These are phyloP conservation scores for Circinella minor DNA, from an alignment of 371 early-diverging fungal species.

Conservation along the genomic window DNA sequence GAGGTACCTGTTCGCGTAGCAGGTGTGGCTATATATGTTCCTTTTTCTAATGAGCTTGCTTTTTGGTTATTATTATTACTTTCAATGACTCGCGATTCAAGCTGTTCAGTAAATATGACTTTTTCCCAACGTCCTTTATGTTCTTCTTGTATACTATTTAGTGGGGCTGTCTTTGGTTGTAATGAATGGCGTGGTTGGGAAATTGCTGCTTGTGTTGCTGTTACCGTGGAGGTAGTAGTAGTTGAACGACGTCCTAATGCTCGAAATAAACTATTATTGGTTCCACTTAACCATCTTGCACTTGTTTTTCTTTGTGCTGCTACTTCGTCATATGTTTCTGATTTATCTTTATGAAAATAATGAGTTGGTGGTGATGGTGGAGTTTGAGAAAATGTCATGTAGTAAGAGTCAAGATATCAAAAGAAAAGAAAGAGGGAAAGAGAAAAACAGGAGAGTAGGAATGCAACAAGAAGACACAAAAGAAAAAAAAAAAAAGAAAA, in stretches of 20 bases:
- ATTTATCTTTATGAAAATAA: constrained; percentile 5
- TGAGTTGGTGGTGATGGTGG: background rate
- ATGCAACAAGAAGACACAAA: no score
- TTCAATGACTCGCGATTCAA: background rate
- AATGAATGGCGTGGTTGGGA: background rate
- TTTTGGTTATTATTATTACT: background rate
- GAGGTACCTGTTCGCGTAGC: background rate
- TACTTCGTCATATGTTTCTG: background rate
- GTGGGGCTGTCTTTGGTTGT: background rate
- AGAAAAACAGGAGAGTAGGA: background rate
- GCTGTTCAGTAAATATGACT: background rate
- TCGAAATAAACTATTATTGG: constrained; percentile 4
- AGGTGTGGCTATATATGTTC: background rate
- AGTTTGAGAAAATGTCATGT: constrained; percentile 5
- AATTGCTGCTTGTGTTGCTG: no score
- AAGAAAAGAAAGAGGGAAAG: background rate
- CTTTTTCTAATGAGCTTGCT: background rate
- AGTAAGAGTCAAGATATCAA: background rate
- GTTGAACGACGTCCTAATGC: constrained; percentile 6
- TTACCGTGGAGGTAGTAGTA: background rate
- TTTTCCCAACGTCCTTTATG: constrained; percentile 9
- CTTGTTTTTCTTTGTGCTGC: background rate
- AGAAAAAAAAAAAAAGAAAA: constrained; percentile 1
- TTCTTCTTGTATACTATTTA: background rate
- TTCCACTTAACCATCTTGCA: constrained; percentile 1